A percentile compares a stretch with the other conserved stretches of the same genome.
phyloP scores from a whole-genome alignment of 805 yeast species.

The Candida stauntonica region DNA sequence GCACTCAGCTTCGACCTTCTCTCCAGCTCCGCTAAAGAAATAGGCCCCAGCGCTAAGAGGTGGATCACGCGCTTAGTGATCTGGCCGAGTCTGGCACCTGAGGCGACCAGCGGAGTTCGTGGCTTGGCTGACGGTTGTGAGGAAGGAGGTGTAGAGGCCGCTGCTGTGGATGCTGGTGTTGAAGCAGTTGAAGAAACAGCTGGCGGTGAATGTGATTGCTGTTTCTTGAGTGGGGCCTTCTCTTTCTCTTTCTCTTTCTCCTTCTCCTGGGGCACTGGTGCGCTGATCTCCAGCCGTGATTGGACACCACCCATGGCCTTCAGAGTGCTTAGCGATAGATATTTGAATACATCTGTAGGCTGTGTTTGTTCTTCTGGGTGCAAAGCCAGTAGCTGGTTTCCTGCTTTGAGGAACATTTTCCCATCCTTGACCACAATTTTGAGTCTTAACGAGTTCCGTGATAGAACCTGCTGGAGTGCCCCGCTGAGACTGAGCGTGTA shows the following conservation, averaged over 20 bases:
- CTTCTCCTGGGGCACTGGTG: constrained; percentile 1
- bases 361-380: constrained; percentile 6
- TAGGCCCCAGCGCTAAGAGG: constrained; percentile 46
- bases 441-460: constrained; percentile 15
- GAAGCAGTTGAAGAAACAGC: constrained; percentile 1
- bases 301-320: constrained; percentile 19
- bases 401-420: constrained; percentile 15
- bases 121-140: background rate
- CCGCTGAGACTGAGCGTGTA: constrained; percentile 11
- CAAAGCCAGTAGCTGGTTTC: constrained; percentile 4
- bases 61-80: constrained; percentile 37
- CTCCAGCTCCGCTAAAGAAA: constrained; percentile 30
- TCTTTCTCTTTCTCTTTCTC: background rate
- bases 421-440: constrained; percentile 23
- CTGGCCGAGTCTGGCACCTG: constrained; percentile 20
- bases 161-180: constrained; percentile 1
- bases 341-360: constrained; percentile 20
- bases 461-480: constrained; percentile 10
- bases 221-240: background rate
- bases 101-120: constrained; percentile 7
- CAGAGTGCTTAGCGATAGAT: constrained; percentile 21
- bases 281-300: constrained; percentile 10
- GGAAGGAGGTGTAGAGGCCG: background rate
- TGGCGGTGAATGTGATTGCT: constrained; percentile 1
- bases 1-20: constrained; percentile 27